Evolutionary conservation across 169 alveolate genomes (phyloP).

Genomic region (Plasmodium knowlesi): DNA sequence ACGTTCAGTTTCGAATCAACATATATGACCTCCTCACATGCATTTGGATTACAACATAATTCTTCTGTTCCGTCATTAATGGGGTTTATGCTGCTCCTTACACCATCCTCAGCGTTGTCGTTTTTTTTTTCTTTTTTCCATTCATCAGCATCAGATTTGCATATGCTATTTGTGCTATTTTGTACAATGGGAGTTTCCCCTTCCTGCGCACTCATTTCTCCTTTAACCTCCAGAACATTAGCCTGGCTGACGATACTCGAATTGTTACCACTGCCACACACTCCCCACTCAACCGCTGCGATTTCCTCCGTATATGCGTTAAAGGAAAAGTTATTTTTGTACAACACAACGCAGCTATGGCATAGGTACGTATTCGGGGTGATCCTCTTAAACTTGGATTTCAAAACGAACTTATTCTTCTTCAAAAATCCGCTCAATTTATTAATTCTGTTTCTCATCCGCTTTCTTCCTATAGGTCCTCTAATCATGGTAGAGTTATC

Average conservation of each 20-base stretch:
- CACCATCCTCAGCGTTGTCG: background rate
- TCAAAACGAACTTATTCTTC: conserved; percentile 20
- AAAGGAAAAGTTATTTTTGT: conserved; percentile 42
- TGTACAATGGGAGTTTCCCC: background rate
- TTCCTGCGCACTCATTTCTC: background rate
- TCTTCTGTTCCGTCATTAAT: background rate
- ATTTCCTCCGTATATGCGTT: conserved; percentile 9
- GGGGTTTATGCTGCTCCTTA: background rate
- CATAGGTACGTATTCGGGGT: conserved; percentile 48
- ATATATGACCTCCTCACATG: background rate
- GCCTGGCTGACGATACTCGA: background rate
- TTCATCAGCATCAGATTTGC: background rate
- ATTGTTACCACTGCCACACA: background rate
- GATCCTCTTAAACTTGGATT: conserved; percentile 55
- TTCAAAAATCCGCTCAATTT: conserved; percentile 44
- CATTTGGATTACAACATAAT: background rate
- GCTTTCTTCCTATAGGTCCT: background rate
- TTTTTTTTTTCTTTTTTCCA: background rate
- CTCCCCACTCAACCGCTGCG: background rate
- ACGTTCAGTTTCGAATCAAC: background rate
- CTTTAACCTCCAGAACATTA: background rate
- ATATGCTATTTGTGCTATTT: background rate
- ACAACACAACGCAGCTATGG: conserved; percentile 29
- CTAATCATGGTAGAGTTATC: background rate
- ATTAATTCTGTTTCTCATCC: conserved; percentile 19